These are phyloP conservation scores for Albugo candida DNA, from an alignment of 352 stramenopile species.

Conservation along the genomic window DNA sequence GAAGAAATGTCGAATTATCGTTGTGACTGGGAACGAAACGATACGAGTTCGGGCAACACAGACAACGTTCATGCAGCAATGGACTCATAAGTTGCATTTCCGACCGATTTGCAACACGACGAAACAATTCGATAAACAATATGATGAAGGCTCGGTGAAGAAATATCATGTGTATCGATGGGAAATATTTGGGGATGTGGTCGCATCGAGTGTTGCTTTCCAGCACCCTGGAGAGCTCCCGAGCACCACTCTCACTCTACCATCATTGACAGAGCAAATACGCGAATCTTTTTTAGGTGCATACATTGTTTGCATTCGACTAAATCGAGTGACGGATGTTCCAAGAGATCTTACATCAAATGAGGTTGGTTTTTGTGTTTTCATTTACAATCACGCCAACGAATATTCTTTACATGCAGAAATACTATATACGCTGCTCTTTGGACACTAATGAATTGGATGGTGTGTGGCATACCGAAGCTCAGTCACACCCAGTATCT, in stretches of 20 bases:
- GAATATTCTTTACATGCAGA: constrained; percentile 10
- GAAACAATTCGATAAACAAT: constrained; percentile 12
- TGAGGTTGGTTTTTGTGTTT: constrained; percentile 10
- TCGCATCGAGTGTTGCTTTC: constrained; percentile 75
- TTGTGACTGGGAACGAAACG: constrained; percentile 53
- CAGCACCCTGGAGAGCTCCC: constrained; percentile 31
- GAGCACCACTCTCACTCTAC: constrained; percentile 61
- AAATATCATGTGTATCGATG: constrained; percentile 14
- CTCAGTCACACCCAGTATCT: constrained; percentile 30
- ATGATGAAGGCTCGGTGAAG: constrained; percentile 21
- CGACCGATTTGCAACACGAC: not conserved
- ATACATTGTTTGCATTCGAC: constrained; percentile 52
- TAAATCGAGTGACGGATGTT: constrained; percentile 48
- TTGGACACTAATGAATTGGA: constrained; percentile 73
- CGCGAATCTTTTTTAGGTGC: constrained; percentile 67
- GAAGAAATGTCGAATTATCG: constrained; percentile 27
- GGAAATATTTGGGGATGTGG: constrained; percentile 74
- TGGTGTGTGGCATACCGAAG: constrained; percentile 66
- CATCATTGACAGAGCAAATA: constrained; percentile 59
- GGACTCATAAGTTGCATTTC: constrained; percentile 73
- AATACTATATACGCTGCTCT: constrained; percentile 69
- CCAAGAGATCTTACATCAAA: constrained; percentile 18
- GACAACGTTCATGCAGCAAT: constrained; percentile 74
- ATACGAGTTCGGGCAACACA: constrained; percentile 73
- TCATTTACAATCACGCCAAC: not conserved